Evolutionary conservation across 495 filamentous ascomycete species (phyloP), one percentile per base, ranked within the genome.

Genomic region (Talaromyces wortmannii): DNA sequence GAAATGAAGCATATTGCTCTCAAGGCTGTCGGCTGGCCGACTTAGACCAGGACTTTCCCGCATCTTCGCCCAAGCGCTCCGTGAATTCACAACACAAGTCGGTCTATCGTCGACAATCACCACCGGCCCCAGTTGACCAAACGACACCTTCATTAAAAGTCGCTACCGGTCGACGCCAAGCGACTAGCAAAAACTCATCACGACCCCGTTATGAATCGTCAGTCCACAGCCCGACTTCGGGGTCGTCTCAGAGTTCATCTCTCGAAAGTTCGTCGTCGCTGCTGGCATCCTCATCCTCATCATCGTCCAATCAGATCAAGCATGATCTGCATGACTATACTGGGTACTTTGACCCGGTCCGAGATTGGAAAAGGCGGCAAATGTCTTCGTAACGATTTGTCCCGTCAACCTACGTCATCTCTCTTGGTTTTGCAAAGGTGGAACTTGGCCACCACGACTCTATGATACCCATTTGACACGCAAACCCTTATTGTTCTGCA

Each of bases 11-110:
- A 29, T 97, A 96, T 74, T 97, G 92, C 83, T 95, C 91, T 29
- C 91, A 97, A 75, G 83, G 87, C 23, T 97, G 92, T 77, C 83
- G 90, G 44, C 77, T 97, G 45, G 87, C 89, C 51, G 94, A 97
- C 67, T 80, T 92, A 59, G 90, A 96, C 68, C 83, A 83, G 67
- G 81, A 82, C 40, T 78, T 81, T 6, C 63, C 68, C 68, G 45
- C 52, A 52, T 43, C 55, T 31, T 48, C 33, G 8, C 15, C 45
- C 15, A 15, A 8, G 23, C 31, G 12, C 29, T 23, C 48, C 16
- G n/a, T 8, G 13, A 5, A 40, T 10, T 40, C 36, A 13, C 36
- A 40, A 13, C 36, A 10, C 13, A 8, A 13, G 8, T 40, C 36
- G 8, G 36, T 10, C 8, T 13, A 13, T 40, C 36, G 36, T 13